Base-by-base conservation (phyloP, 306 rosid genomes). In the Rosa persica region DNA sequence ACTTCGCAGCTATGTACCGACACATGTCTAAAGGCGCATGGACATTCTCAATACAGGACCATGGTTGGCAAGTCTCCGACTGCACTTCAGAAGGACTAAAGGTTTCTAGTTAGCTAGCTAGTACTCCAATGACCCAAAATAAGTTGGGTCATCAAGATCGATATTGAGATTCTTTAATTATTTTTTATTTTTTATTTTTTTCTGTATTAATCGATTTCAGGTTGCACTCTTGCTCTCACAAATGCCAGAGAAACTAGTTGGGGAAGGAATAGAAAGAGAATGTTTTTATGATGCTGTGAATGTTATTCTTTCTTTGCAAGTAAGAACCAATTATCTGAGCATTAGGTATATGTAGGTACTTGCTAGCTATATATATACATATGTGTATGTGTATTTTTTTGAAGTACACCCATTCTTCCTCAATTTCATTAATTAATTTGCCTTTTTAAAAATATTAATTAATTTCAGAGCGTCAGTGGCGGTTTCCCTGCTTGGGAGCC, bases 401-500 rank as follows among this genome's bases (percentile, higher is more conserved):
- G 36, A 30, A 30, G 3, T 30, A 30, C 36, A 30, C 36, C 3
- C 36, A 30, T 30, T 30, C 36, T 30, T 30, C 36, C 36, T 30
- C 36, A 10, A 12, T 12, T 47, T 47, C 51, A 47, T 47, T 12
- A 12, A 12, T 17, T 12, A 47, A 47, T 47, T 47, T 10, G 12
- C 1, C 17, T 51, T 17, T 15, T 6, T 36, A 23, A 23, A 12
- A 23, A 13, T 71, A 8, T 25, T 34, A 19, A 34, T 52, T 22
- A 55, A 16, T 12, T 57, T 40, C 52, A 15, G 94, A 88, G 87
- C 67, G 78, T n/a, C 12, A 86, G 80, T 76, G 94, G 92, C 0
- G 90, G 94, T 78, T 88, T 88, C 70, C 70, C 90, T 23, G 90
- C 94, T 27, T 90, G 92, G 92, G 94, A 88, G 74, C 90, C 90